phyloP scores from a whole-genome alignment of 768 basidiomycete species.

The Agaricus blazei region DNA sequence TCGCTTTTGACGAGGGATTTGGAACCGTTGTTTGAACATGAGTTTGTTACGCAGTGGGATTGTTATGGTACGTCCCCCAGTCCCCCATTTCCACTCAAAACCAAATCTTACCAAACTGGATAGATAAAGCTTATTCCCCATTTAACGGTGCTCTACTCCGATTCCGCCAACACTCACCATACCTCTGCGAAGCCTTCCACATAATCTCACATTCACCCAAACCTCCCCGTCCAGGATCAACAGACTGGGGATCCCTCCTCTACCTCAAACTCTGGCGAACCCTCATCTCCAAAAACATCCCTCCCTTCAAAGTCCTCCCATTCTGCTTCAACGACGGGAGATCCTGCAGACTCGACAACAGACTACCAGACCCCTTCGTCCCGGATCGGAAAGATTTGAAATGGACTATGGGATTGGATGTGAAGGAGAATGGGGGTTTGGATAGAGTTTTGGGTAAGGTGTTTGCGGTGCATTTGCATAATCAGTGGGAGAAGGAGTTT shows the following conservation, averaged over 20 bases:
- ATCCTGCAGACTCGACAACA: constrained; percentile 88
- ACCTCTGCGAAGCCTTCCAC: constrained; percentile 95
- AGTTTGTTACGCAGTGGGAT: constrained; percentile 99
- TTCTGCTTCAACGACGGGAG: constrained; percentile 94
- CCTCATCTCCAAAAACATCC: constrained; percentile 63
- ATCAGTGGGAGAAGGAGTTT: constrained; percentile 91
- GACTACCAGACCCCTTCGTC: constrained; percentile 87
- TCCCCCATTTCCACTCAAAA: background rate
- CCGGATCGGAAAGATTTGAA: constrained; percentile 45
- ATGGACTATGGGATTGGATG: constrained; percentile 65
- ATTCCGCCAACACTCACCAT: constrained; percentile 87
- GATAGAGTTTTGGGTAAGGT: constrained; percentile 63
- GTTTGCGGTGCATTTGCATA: constrained; percentile 90
- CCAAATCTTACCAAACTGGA: background rate
- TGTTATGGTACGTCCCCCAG: constrained; percentile 74
- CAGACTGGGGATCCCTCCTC: constrained; percentile 91
- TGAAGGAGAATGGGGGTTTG: constrained; percentile 58
- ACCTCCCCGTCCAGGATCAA: constrained; percentile 70
- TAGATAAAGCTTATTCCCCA: constrained; percentile 45
- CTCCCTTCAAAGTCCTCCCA: constrained; percentile 88
- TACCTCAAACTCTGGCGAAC: constrained; percentile 91
- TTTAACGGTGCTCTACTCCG: constrained; percentile 95
- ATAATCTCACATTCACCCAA: constrained; percentile 68
- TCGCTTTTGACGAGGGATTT: constrained; percentile 86
- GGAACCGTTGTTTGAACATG: constrained; percentile 82